Evolutionary conservation across 257 asterid genomes (phyloP), one percentile per base, ranked within the genome.

Genomic region (Nicotiana tomentosiformis): DNA sequence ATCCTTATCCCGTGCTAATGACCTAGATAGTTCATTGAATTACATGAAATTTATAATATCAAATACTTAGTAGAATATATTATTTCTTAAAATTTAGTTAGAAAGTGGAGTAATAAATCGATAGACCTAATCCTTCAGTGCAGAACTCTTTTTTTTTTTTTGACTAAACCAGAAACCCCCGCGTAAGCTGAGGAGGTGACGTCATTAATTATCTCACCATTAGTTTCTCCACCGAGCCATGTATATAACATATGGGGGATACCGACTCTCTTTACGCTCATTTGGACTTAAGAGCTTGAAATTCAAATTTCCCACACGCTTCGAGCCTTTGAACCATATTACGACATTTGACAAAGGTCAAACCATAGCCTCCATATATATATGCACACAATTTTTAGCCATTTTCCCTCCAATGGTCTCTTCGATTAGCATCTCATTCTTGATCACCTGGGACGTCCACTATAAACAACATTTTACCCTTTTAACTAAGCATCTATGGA

Each of bases 261-360:
- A 10, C 15, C 20, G 58, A 15, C 82, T 39, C 37, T n/a, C 11
- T 79, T 49, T 61, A 79, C 82, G 82, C 82, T 79, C 82, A 79
- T 79, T 79, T 74, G 43, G 64, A 74, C 43, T 26, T 74, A 0
- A 0, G 0, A 72, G 80, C 80, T 74, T 61, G 82, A 79, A 39
- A 15, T 26, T 39, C 2, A 14, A 7, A 23, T 15, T 7, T 39
- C 72, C 60, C 20, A 79, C 82, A 61, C 82, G 82, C 46, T 61
- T 79, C 70, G 2, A 37, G 20, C 3, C 23, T 26, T 39, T 79
- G 39, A 72, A 79, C 82, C 82, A 26, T 12, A 32, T 46, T 1
- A 9, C 32, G 23, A 20, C 15, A 23, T 12, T 79, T 61, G 70
- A 65, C 68, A 79, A 20, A 58, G 18, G 74, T 60, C 76, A 79